Conservation (phyloP, 1,284 basidiomycete genomes). For the Boletus sp. region DNA sequence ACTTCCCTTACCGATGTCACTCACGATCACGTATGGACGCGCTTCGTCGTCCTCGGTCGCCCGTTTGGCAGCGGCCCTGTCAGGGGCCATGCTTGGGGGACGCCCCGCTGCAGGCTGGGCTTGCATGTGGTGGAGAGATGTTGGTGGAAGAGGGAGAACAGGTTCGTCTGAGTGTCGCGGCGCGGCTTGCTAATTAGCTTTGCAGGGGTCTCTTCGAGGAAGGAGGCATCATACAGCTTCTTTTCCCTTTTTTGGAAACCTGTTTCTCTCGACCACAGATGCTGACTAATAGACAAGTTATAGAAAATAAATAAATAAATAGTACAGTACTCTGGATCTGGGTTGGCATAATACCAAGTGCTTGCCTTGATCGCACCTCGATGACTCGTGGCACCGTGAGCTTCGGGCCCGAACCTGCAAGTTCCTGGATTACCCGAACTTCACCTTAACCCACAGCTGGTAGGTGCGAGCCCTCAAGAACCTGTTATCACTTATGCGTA, state of each 20-base stretch:
- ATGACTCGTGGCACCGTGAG: too few relatives aligned
- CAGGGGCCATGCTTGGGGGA: conserved; percentile 21
- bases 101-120: conserved; percentile 19
- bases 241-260: conserved; percentile 24
- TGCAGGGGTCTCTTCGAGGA: conserved; percentile 20
- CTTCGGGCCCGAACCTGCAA: too few relatives aligned
- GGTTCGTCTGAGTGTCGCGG: conserved; percentile 3
- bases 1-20: conserved; percentile 81
- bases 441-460: too few relatives aligned
- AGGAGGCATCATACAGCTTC: conserved; percentile 22
- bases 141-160: conserved; percentile 14
- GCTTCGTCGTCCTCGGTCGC: conserved; percentile 58
- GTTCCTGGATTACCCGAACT: too few relatives aligned
- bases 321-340: too few relatives aligned
- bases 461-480: too few relatives aligned
- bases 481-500: too few relatives aligned
- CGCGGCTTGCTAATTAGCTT: conserved; percentile 25
- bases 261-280: conserved; percentile 21
- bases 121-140: conserved; percentile 17
- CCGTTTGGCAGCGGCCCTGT: conserved; percentile 25
- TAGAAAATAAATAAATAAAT: background rate
- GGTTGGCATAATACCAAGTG: too few relatives aligned
- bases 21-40: conserved; percentile 68
- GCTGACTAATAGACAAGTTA: conserved; percentile 17
- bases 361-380: too few relatives aligned